phyloP scores from a whole-genome alignment of 768 basidiomycete species.

The Trametes gibbosa region DNA sequence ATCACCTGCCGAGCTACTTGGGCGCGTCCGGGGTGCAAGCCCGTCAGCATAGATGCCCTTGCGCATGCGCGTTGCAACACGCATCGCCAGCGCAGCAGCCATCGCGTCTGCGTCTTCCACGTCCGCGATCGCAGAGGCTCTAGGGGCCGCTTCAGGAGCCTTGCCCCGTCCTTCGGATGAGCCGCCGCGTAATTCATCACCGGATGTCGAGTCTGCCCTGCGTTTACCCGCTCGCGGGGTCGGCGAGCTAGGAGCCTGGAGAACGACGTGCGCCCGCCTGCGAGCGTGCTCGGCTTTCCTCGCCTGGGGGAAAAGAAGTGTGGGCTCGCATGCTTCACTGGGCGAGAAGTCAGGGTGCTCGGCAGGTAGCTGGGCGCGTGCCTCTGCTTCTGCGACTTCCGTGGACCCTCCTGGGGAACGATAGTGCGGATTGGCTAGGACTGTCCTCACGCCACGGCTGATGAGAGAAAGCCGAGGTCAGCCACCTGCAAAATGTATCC shows the following conservation, averaged over 20 bases:
- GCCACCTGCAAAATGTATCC: background rate
- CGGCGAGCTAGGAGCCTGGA: constrained; percentile 4
- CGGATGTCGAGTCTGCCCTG: constrained; percentile 3
- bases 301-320: constrained; percentile 49
- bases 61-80: constrained; percentile 17
- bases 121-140: background rate
- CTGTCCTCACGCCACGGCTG: constrained; percentile 67
- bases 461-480: constrained; percentile 2
- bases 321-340: constrained; percentile 50
- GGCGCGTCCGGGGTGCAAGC: constrained; percentile 17
- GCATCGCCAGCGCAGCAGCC: constrained; percentile 17
- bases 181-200: constrained; percentile 3
- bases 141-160: background rate
- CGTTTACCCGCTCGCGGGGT: constrained; percentile 1
- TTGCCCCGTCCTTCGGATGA: constrained; percentile 3
- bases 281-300: constrained; percentile 28
- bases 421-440: constrained; percentile 63
- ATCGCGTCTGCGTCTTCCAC: constrained; percentile 21
- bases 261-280: constrained; percentile 7
- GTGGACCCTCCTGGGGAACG: constrained; percentile 31
- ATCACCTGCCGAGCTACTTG: constrained; percentile 13
- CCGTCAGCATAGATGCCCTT: constrained; percentile 5
- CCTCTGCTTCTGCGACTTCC: constrained; percentile 43
- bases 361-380: constrained; percentile 53
- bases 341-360: constrained; percentile 68